Evolutionary conservation across 2,329 filamentous ascomycete species (phyloP), one percentile per base, ranked within the genome.

Genomic region (Neobulgaria alba): DNA sequence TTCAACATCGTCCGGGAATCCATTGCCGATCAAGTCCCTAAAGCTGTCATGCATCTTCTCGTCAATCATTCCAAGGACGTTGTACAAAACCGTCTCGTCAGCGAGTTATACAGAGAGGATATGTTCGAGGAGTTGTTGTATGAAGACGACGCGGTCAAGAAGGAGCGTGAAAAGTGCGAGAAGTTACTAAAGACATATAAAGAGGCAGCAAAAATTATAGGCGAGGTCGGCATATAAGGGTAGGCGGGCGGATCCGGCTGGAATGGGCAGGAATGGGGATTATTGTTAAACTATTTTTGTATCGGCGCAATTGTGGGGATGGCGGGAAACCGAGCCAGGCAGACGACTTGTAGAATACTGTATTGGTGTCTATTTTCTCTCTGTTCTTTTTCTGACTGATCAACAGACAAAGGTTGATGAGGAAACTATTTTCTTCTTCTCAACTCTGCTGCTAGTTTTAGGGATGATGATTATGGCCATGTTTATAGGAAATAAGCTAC

Each of bases 1-100:
- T 98, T 98, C 72, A 94, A 95, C 63, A 98, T 98, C 57, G 92
- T 98, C 34, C 85, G 92, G 48, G 92, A 98, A 66, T 90, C 87
- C n/a, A 95, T 95, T 56, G 90, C 90, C 33, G 92, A 98, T 61
- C 90, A 96, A 66, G 92, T 98, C 9, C 92, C 92, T 52, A 98
- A 98, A 68, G 92, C 92, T 4, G 84, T 98, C 54, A 98, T 98
- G 92, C 92, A 98, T 62, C 77, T 98, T 34, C 76, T 98, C 23
- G 92, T 98, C 60, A 98, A 98, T 65, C 86, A 95, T 69, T 94
- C 86, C 67, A 95, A 96, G 64, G 92, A 98, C 53, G 90, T 90
- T 10, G 89, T 98, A 21, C 92, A 98, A 65, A 98, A 98, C 65
- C 77, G 92, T 33, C 78, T 98, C 5, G 92, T 98, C 42, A 95